Evolutionary conservation across 768 basidiomycete species (phyloP), one percentile per base, ranked within the genome.

Genomic region (Termitomyces sp.): DNA sequence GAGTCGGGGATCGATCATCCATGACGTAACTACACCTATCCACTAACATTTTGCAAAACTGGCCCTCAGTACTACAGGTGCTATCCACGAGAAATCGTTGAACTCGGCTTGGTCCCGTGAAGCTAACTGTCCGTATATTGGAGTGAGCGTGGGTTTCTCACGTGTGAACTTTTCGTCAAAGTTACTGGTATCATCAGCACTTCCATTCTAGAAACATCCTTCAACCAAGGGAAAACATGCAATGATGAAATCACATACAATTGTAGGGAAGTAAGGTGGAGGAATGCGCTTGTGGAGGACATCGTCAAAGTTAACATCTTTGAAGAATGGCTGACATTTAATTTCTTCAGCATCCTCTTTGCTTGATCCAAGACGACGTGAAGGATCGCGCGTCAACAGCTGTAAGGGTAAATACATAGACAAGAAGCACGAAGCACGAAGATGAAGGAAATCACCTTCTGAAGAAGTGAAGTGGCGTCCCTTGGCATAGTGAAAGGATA

Each of bases 401-500:
- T 98, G 66, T 33, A 57, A 59, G 3, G 49, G n/a, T n/a, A n/a
- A n/a, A n/a, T n/a, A 28, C 39, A 49, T 3, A 6, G 11, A 16
- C 13, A 40, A 55, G 39, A 52, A 4, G 44, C 3, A 53, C 38
- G 32, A 13, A 57, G n/a, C n/a, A 6, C 32, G 1, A 35, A 35
- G 18, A 46, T 12, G 8, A 22, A 36, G 12, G 22, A 15, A 33
- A 74, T 58, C 66, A 94, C 96, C 84, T 95, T 95, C 71, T 97
- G 95, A 59, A 99, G 70, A 65, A 98, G 91, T 20, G 94, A 94
- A 49, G 98, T 96, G 8, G 95, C 95, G 68, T 98, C 96, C 57
- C 94, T 83, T 8, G 96, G 97, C 97, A 99, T 99, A 7, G 97
- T 98, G 66, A 99, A 98, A 2, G 97, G 97, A 76, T 98, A 99